Evolutionary conservation across 257 asterid species (phyloP), one percentile per base, ranked within the genome.

Genomic region (Nicotiana undulata): DNA sequence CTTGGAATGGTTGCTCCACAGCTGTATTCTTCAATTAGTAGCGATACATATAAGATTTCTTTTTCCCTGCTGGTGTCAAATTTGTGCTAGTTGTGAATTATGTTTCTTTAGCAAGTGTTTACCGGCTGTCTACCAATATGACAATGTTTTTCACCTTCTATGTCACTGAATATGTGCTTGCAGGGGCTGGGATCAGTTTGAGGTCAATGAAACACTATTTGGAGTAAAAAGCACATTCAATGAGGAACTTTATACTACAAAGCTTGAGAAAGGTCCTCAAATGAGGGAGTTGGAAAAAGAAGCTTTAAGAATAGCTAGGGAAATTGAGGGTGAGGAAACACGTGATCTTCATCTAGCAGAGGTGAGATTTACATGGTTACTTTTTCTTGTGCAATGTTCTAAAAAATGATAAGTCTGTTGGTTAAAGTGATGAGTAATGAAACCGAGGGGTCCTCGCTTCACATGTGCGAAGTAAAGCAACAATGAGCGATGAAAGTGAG

Each of bases 171-270:
- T 44, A 44, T 72, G 61, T 72, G 40, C 12, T 81, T 52, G 84
- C 87, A 96, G 99, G 90, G 93, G 98, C 77, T 96, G 99, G 99
- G 93, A 96, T 88, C 99, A 96, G 84, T 96, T 96, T 85, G 90
- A 90, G 85, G 97, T 87, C 84, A 96, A 96, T 83, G 92, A 90
- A 85, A 82, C 93, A 16, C 88, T 96, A 68, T 96, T 96, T 87
- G 99, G 99, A 79, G 97, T 96, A 51, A 96, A 88, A 83, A 96
- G 98, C 87, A 94, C 99, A 72, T 96, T 96, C 83, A 83, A 91
- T 11, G 98, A 96, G 91, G 99, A 96, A n/a, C 88, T 94, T 72
- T 96, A 96, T 88, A 96, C 98, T 20, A 96, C 99, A 81, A 94
- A 92, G 87, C 98, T 96, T 81, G 98, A 90, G 78, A 92, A 85